Evolutionary conservation across 2,329 filamentous ascomycete species (phyloP).

Genomic region (Trichoderma sp.): DNA sequence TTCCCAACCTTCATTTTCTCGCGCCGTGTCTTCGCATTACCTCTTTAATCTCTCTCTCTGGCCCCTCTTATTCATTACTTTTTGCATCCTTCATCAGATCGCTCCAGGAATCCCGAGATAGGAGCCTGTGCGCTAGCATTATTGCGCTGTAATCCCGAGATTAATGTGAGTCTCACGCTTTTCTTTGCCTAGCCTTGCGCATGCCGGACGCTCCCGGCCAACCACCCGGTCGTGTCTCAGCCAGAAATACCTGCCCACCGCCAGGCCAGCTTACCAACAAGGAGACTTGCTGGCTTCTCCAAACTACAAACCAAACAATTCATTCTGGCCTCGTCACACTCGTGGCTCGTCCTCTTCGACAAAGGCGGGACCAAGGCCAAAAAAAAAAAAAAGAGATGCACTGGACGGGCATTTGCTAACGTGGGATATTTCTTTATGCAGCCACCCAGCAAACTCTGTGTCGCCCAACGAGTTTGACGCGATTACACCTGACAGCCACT

Average conservation of each 20-base stretch:
- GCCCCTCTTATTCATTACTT: neutral
- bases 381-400: neutral
- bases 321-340: neutral
- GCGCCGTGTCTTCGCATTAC: neutral
- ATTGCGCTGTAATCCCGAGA: constrained; percentile 26
- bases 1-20: neutral
- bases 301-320: neutral
- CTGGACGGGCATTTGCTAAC: constrained; percentile 14
- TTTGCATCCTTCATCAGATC: neutral
- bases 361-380: neutral
- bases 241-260: constrained; percentile 6
- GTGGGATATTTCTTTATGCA: constrained; percentile 17
- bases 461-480: constrained; percentile 21
- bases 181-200: constrained; percentile 30
- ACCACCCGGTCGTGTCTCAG: constrained; percentile 29
- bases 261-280: constrained; percentile 2
- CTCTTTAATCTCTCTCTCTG: constrained; percentile 6
- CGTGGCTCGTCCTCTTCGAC: neutral
- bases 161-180: constrained; percentile 39
- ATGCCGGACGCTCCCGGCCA: constrained; percentile 32
- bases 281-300: neutral
- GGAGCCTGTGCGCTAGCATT: constrained; percentile 4
- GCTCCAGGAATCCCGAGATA: neutral
- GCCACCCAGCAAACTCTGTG: constrained; percentile 14
- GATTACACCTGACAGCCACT: constrained; percentile 12